These are phyloP conservation scores for Adansonia gregorii DNA, from an alignment of 441 rosid genomes.

Conservation along the genomic window DNA sequence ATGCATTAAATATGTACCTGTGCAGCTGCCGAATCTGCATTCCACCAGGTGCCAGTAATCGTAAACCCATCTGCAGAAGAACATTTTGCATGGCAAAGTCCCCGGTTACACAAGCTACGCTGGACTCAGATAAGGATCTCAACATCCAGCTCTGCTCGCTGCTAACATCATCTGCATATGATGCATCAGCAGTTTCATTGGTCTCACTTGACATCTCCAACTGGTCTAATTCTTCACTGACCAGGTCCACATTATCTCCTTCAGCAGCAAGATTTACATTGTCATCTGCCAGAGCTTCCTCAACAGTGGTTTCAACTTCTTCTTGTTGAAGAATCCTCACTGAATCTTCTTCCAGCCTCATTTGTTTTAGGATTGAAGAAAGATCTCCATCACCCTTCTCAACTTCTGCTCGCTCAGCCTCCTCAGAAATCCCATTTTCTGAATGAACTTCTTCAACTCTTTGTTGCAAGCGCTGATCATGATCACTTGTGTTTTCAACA, in stretches of 20 bases:
- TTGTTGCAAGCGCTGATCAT: constrained; percentile 29
- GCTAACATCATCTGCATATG: constrained; percentile 63
- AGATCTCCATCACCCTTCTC: constrained; percentile 43
- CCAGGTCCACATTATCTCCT: constrained; percentile 37
- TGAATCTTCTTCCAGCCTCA: constrained; percentile 73
- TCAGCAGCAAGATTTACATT: constrained; percentile 33
- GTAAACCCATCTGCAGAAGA: constrained; percentile 92
- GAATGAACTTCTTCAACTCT: constrained; percentile 33
- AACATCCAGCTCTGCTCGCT: constrained; percentile 86
- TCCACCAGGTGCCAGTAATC: constrained; percentile 85
- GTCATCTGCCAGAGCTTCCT: constrained; percentile 12
- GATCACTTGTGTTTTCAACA: constrained; percentile 26
- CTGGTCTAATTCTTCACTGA: constrained; percentile 41
- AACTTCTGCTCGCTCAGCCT: constrained; percentile 30
- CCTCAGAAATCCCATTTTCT: constrained; percentile 38
- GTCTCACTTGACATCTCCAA: constrained; percentile 57
- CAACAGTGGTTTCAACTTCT: constrained; percentile 21
- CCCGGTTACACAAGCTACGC: constrained; percentile 86
- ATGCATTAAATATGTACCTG: constrained; percentile 50
- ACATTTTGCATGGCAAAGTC: constrained; percentile 98
- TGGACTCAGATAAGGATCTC: constrained; percentile 90
- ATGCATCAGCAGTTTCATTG: constrained; percentile 53
- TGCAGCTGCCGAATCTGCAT: constrained; percentile 84
- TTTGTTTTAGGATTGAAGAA: constrained; percentile 52
- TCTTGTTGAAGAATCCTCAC: constrained; percentile 44